Evolutionary conservation across 1,139 yeast species (phyloP).

Genomic region (Taiozyma sp.): DNA sequence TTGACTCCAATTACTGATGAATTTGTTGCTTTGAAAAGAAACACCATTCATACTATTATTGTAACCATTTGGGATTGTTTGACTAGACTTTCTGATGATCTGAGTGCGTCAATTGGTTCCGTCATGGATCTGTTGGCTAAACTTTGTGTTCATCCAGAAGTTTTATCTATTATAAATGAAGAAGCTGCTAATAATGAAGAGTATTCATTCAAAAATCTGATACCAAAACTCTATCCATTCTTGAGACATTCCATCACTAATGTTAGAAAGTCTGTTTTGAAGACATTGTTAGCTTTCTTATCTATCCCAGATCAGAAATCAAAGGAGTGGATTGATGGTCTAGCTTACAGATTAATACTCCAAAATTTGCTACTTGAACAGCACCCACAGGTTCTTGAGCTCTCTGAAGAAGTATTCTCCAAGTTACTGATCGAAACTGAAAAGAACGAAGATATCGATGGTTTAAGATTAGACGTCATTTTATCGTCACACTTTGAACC

Average conservation of each 20-base stretch:
- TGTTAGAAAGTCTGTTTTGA: conserved; percentile 84
- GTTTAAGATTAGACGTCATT: conserved; percentile 37
- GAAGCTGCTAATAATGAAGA: conserved; percentile 48
- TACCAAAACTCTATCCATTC: conserved; percentile 92
- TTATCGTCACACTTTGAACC: conserved; percentile 55
- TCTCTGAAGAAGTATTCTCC: conserved; percentile 63
- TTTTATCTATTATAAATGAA: conserved; percentile 61
- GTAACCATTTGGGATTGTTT: conserved; percentile 86
- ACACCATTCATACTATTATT: conserved; percentile 59
- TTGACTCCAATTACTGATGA: conserved; percentile 85
- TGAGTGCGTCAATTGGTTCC: conserved; percentile 92
- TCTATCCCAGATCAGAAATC: conserved; percentile 60
- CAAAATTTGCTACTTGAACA: conserved; percentile 91
- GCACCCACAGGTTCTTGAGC: conserved; percentile 61
- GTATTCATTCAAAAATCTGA: conserved; percentile 63
- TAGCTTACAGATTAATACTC: conserved; percentile 66
- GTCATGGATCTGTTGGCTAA: conserved; percentile 93
- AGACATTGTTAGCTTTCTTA: conserved; percentile 76
- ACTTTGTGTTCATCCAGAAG: conserved; percentile 78
- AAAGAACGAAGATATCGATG: conserved; percentile 29
- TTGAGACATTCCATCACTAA: conserved; percentile 90
- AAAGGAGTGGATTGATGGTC: conserved; percentile 76
- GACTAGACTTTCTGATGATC: conserved; percentile 80
- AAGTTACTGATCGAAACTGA: conserved; percentile 47
- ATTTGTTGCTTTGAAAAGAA: conserved; percentile 63